Evolutionary conservation across 306 rosid genomes (phyloP), one percentile per base, ranked within the genome.

Genomic region (Vicia faba): DNA sequence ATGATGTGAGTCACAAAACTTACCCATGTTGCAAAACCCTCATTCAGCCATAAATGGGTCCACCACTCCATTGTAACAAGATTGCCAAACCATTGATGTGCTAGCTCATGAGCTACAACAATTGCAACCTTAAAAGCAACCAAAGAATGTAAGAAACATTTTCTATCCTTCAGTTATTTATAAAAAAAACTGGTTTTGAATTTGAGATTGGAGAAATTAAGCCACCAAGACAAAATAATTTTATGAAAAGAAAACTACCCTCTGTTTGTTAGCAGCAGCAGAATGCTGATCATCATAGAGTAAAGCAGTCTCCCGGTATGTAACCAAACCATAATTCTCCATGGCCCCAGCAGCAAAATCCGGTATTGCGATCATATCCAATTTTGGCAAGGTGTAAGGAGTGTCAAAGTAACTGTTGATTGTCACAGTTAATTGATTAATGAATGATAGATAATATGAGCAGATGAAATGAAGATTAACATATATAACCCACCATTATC

Each of bases 1-100:
- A 35, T 8, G 61, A 48, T 61, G 41, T 51, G 68, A 79, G 26
- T 39, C 25, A 61, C 71, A 77, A 48, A 72, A 67, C 72, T 53
- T 83, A 92, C 96, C 96, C 98, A 92, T 73, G 98, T 92, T 35
- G 98, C 98, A 71, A 92, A 92, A 23, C 98, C 98, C 80, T 92
- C 98, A 72, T 92, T 92, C 78, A 92, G 76, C 98, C 98, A 92
- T 64, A 92, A 82, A 83, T 92, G 89, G n/a, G 96, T 89, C 98
- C 98, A 92, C 98, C 98, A 92, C 79, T 89, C 98, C 98, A 89
- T 89, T 16, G 96, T 92, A 66, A 92, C 98, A 69, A 92, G 96
- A 81, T 92, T 87, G 15, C 98, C 98, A 80, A 92, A 92, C 98
- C 98, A 92, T 72, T 92, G 96, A 64, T 92, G 98, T 43, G 98